A percentile compares a stretch with the other conserved stretches of the same genome.
Evolutionary conservation across 1,284 basidiomycete species (phyloP).

Genomic region (Moniliella sp.): DNA sequence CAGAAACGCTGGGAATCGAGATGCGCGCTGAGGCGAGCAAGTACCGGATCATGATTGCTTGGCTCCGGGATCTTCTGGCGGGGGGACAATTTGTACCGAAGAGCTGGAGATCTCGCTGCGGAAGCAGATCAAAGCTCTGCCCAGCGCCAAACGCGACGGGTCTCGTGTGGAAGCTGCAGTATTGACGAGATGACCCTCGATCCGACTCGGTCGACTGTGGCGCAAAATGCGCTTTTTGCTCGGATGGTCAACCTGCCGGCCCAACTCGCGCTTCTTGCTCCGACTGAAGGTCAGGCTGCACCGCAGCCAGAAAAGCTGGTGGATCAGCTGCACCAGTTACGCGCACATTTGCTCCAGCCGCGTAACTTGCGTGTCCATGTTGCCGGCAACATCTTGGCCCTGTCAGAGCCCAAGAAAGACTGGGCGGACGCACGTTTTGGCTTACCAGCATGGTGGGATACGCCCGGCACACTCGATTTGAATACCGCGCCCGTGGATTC

Average conservation of each 20-base stretch:
- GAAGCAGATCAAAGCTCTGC: conserved; percentile 75
- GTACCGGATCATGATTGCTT: conserved; percentile 62
- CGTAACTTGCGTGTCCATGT: conserved; percentile 65
- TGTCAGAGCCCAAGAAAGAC: conserved; percentile 53
- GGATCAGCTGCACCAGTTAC: conserved; percentile 12
- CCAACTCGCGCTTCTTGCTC: conserved; percentile 44
- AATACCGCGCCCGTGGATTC: conserved; percentile 49
- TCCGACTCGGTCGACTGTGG: background rate
- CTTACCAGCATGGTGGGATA: background rate
- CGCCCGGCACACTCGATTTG: conserved; percentile 1
- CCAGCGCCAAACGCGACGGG: conserved; percentile 76
- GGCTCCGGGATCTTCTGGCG: conserved; percentile 75
- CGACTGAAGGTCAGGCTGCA: conserved; percentile 65
- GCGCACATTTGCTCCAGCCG: conserved; percentile 39
- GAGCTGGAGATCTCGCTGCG: conserved; percentile 67
- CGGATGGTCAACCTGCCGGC: conserved; percentile 63
- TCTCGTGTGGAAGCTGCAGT: conserved; percentile 56
- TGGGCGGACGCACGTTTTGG: conserved; percentile 49
- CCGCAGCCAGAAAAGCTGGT: conserved; percentile 39
- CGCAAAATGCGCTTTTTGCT: background rate
- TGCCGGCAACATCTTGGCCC: conserved; percentile 56
- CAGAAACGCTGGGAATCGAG: conserved; percentile 48
- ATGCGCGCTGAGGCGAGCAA: conserved; percentile 55
- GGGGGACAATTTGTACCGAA: conserved; percentile 61
- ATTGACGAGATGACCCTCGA: background rate